Evolutionary conservation across 495 filamentous ascomycete genomes (phyloP), one percentile per base, ranked within the genome.

Genomic region (Xeromyces bisporus): DNA sequence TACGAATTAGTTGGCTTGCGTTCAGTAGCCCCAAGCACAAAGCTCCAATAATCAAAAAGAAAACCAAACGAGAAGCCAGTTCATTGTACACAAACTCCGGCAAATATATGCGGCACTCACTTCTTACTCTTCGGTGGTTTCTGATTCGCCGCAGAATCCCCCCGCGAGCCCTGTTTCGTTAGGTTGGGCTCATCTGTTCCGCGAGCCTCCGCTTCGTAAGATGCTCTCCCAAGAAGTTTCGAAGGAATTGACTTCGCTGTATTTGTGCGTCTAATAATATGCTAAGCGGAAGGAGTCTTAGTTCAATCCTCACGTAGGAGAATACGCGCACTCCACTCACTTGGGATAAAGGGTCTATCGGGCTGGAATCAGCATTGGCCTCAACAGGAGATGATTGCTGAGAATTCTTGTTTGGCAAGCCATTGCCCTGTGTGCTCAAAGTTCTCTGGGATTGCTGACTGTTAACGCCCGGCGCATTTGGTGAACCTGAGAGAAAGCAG

Each of bases 211-310:
- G 55, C 54, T 43, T 61, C 62, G 34, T 71, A 53, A 32, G 56
- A 66, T 44, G 64, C 53, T 34, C 63, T 50, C 21, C 63, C 69
- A 17, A 79, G 71, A 29, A 78, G 51, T 41, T 75, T 79, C 24
- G 74, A 60, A 6, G 75, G 68, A 32, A 80, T 71, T 10, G 71
- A 69, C 32, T 69, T 73, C 38, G 78, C 71, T 12, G 77, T 82
- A 50, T 82, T 82, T 30, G 80, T 84, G 43, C 83, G 74, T 47
- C 79, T 70, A 32, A 86, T 68, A 31, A 93, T 93, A 48, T 92
- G 70, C 70, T 76, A 43, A n/a, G n/a, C n/a, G n/a, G n/a, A n/a
- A n/a, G n/a, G n/a, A n/a, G n/a, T n/a, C n/a, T n/a, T n/a, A n/a
- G n/a, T n/a, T n/a, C n/a, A n/a, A n/a, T n/a, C n/a, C n/a, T n/a